Evolutionary conservation across 352 stramenopile genomes (phyloP), one percentile per base, ranked within the genome.

Genomic region (Phytophthora hybrid): DNA sequence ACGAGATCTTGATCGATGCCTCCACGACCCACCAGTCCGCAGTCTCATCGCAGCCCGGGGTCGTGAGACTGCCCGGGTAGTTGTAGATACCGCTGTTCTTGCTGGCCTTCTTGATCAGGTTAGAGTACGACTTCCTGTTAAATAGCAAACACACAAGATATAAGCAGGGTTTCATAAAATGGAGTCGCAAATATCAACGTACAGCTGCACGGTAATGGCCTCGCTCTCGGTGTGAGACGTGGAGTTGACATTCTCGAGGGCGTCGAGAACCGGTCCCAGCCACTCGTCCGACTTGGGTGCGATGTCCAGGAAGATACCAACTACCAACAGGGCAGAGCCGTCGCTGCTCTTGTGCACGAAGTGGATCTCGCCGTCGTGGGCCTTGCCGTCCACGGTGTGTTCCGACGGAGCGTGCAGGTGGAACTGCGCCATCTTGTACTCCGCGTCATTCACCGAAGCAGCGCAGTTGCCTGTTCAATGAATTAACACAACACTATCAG

Each of bases 21-120:
- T 31, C 3, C 29, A 31, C 29, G 3, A 31, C 29, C 29, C 29
- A 31, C 29, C 29, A 31, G 29, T 31, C 4, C 29, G 29, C 29
- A 31, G 29, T 31, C 29, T 31, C 29, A 31, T 31, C 29, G 29
- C 83, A 90, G 11, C 59, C 62, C 1, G 83, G 83, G 3, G 81
- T 87, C n/a, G 80, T 91, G 31, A 89, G 73, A 14, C 83, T 89
- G 6, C 81, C 83, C 0, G 79, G 55, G 73, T 91, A 91, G 81
- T 90, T 90, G 63, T 75, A 87, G 6, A 76, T 31, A 31, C 29
- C 14, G 11, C 47, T 55, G 47, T 70, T 63, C 1, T 47, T 52
- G 16, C 32, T 71, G 14, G 32, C 57, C n/a, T 59, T 37, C 7
- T 31, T 31, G 29, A 79, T 34, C 49, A 79, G 21, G 4, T 60